Base-by-base conservation (phyloP, 2,329 filamentous ascomycete genomes). In the Colletotrichum horii region DNA sequence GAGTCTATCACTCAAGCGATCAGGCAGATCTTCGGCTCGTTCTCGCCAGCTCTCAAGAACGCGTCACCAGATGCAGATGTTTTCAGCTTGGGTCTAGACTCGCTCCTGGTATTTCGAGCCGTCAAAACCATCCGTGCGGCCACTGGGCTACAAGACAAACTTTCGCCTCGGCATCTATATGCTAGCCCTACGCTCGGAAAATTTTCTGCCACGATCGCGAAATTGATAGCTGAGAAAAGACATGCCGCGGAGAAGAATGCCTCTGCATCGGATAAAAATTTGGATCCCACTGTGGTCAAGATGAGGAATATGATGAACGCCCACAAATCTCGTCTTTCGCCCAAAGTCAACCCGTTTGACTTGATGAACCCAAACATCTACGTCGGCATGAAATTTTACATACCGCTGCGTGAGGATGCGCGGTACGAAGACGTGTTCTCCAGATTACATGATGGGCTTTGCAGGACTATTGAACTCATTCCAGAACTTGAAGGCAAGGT, bases 331-430 rank as follows among this genome's bases (percentile, higher is more conserved):
- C 43, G 43, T 11, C 43, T 52, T 0, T 22, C 43, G 11, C 43
- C n/a, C 4, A 52, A 52, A 22, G 43, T 52, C 43, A 52, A 52
- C 43, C 43, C 43, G 1, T 52, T 52, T 52, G 43, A 52, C n/a
- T 52, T 52, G 43, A 52, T 52, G 43, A 52, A 52, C n/a, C 43
- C 43, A n/a, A 52, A 52, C 43, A 52, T 52, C n/a, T 52, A 52
- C 43, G n/a, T 52, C n/a, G 43, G 43, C 43, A 52, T 52, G 43
- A 52, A 52, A n/a, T 52, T 52, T n/a, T 52, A 52, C 43, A 22
- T 52, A 52, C 43, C 43, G 43, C 43, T 52, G 43, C 43, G 43
- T 6, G 43, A 8, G 24, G n/a, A 52, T n/a, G 43, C n/a, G 14
- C 43, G 6, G 11, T 52, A 22, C n/a, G 43, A 52, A 8, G 43